Evolutionary conservation across 768 basidiomycete genomes (phyloP).

Genomic region (Mycena indigotica): DNA sequence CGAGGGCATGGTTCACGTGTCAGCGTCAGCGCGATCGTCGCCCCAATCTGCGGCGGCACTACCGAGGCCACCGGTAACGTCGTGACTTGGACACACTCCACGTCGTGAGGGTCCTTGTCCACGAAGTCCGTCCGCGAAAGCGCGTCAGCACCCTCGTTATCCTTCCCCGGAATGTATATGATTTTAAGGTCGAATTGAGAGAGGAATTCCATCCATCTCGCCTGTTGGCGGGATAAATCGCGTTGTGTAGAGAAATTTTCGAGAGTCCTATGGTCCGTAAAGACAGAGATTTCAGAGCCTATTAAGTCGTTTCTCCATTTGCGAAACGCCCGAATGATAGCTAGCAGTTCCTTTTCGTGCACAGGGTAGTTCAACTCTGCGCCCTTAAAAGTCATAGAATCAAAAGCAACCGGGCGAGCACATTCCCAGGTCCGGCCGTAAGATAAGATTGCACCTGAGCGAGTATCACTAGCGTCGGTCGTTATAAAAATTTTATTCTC

Average conservation of each 20-base stretch:
- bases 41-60: no score
- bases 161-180: slow-evolving; percentile 23
- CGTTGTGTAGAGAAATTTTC: slow-evolving; percentile 30
- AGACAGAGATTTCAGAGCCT: slow-evolving; percentile 23
- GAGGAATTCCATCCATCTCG: slow-evolving; percentile 32
- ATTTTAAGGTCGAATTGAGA: slow-evolving; percentile 33
- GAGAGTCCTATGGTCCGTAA: slow-evolving; percentile 35
- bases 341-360: slow-evolving; percentile 35
- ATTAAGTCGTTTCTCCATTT: slow-evolving; percentile 23
- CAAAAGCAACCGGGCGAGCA: slow-evolving; percentile 32
- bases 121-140: slow-evolving; percentile 5
- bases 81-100: no score
- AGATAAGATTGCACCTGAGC: slow-evolving; percentile 29
- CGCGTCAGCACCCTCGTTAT: not conserved
- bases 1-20: no score
- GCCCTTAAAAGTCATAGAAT: slow-evolving; percentile 26
- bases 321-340: slow-evolving; percentile 29
- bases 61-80: no score
- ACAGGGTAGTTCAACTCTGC: slow-evolving; percentile 32
- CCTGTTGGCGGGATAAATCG: slow-evolving; percentile 29
- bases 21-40: no score
- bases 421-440: slow-evolving; percentile 27
- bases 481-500: slow-evolving; percentile 35
- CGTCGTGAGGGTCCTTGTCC: no score
- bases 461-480: slow-evolving; percentile 27